Conservation (phyloP, 306 rosid species). For the Prunus kanzakura region DNA sequence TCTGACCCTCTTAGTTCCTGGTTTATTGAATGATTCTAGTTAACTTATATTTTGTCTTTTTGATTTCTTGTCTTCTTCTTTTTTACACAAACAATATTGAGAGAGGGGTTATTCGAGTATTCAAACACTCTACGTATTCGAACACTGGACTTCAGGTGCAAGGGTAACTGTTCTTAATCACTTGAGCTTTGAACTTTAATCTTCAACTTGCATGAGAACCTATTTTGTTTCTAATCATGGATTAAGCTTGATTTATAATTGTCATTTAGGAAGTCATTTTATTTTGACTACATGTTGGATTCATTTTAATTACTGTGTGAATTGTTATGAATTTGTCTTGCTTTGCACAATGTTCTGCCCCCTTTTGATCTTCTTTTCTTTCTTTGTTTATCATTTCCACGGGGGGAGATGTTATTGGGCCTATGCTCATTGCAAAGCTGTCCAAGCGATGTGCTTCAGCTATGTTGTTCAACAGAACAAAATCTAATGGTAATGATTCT, state of each 20-base stretch:
- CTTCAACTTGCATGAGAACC: background rate
- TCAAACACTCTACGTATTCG: too few relatives aligned
- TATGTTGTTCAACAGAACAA: too few relatives aligned
- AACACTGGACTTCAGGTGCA: too few relatives aligned
- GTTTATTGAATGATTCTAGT: background rate
- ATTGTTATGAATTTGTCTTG: slow-evolving; percentile 6
- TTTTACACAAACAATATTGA: too few relatives aligned
- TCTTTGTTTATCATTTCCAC: slow-evolving; percentile 24
- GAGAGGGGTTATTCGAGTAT: too few relatives aligned
- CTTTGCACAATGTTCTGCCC: slow-evolving; percentile 13
- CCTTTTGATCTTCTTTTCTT: slow-evolving; percentile 34
- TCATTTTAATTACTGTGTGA: background rate
- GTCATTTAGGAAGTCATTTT: background rate
- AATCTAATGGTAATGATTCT: too few relatives aligned
- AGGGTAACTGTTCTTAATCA: too few relatives aligned
- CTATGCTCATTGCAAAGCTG: slow-evolving; percentile 25
- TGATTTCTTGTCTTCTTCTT: too few relatives aligned
- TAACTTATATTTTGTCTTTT: background rate
- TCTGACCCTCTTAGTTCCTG: background rate
- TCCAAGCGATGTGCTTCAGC: slow-evolving; percentile 10
- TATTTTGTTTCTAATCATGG: background rate
- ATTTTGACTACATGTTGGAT: background rate
- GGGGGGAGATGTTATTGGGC: slow-evolving; percentile 32
- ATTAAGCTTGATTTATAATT: background rate
- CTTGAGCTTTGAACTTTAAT: too few relatives aligned